Conservation (phyloP, 352 stramenopile species). For the Peronospora tabacina region DNA sequence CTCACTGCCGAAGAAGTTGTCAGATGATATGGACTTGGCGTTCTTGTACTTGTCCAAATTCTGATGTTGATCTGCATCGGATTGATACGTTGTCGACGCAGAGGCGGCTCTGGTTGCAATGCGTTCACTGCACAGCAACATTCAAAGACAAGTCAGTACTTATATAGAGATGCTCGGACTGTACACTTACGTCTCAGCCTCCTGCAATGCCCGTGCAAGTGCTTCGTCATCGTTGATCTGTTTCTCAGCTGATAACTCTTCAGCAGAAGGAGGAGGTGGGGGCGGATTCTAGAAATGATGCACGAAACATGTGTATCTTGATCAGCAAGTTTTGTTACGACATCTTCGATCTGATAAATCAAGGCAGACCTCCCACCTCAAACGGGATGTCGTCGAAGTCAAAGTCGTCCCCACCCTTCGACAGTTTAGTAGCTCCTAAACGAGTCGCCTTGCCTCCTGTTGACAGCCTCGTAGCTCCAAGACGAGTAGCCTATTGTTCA, state of each 20-base stretch:
- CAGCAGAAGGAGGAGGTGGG: slow-evolving; percentile 27
- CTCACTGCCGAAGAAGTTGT: slow-evolving; percentile 85
- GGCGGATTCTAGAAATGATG: slow-evolving; percentile 52
- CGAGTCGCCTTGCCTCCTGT: slow-evolving; percentile 41
- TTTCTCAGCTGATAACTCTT: slow-evolving; percentile 42
- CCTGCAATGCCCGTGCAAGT: slow-evolving; percentile 68
- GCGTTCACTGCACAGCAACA: slow-evolving; percentile 23
- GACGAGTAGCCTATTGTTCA: slow-evolving; percentile 19
- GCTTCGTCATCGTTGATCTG: slow-evolving; percentile 86
- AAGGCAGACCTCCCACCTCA: slow-evolving; percentile 36
- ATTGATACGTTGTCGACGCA: slow-evolving; percentile 21
- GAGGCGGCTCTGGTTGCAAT: slow-evolving; percentile 3
- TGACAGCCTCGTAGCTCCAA: slow-evolving; percentile 32
- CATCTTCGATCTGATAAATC: not conserved
- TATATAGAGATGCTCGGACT: not conserved
- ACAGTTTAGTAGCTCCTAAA: slow-evolving; percentile 72
- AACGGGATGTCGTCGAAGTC: slow-evolving; percentile 87
- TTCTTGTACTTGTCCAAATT: slow-evolving; percentile 90
- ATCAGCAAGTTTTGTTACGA: not conserved
- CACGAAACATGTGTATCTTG: not conserved
- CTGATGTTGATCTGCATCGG: slow-evolving; percentile 26
- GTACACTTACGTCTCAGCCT: slow-evolving; percentile 62
- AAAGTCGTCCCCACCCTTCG: slow-evolving; percentile 55
- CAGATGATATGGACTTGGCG: slow-evolving; percentile 86
- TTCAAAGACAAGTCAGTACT: not conserved